Evolutionary conservation across 106 monocot genomes (phyloP).

Genomic region (Narthecium ossifragum): DNA sequence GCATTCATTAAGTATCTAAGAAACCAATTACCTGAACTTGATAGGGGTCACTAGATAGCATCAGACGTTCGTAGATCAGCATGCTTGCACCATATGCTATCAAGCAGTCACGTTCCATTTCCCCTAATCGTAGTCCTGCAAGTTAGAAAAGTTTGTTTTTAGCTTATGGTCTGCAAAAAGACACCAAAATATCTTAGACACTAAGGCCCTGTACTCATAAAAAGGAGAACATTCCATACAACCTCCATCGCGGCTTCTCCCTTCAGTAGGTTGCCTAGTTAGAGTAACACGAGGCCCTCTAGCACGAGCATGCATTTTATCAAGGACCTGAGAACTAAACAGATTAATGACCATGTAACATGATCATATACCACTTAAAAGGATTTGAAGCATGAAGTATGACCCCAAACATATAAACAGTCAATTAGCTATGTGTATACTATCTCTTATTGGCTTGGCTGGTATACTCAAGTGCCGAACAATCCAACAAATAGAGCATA

Average conservation of each 20-base stretch:
- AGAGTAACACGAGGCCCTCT: slow-evolving; percentile 67
- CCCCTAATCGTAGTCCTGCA: slow-evolving; percentile 79
- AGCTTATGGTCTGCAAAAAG: no score
- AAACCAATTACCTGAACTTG: slow-evolving; percentile 95
- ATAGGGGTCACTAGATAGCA: slow-evolving; percentile 97
- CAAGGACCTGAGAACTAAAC: slow-evolving; percentile 17
- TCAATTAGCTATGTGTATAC: no score
- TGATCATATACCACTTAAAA: no score
- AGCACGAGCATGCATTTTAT: slow-evolving; percentile 97
- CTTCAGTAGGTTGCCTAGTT: slow-evolving; percentile 95
- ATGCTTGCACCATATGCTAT: slow-evolving; percentile 98
- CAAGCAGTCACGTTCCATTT: slow-evolving; percentile 99
- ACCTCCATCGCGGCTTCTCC: slow-evolving; percentile 92
- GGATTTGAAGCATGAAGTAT: no score
- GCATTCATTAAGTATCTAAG: no score
- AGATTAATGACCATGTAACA: not conserved
- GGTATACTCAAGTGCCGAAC: no score
- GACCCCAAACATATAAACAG: no score
- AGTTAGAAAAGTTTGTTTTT: not conserved
- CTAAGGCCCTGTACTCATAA: no score
- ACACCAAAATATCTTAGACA: no score
- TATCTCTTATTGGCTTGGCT: no score
- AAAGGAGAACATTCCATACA: not conserved
- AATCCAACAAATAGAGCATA: no score
- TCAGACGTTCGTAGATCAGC: slow-evolving; percentile 91